Evolutionary conservation across 192 early-diverging fungal species (phyloP).

Genomic region (Paraglomus brasilianum): DNA sequence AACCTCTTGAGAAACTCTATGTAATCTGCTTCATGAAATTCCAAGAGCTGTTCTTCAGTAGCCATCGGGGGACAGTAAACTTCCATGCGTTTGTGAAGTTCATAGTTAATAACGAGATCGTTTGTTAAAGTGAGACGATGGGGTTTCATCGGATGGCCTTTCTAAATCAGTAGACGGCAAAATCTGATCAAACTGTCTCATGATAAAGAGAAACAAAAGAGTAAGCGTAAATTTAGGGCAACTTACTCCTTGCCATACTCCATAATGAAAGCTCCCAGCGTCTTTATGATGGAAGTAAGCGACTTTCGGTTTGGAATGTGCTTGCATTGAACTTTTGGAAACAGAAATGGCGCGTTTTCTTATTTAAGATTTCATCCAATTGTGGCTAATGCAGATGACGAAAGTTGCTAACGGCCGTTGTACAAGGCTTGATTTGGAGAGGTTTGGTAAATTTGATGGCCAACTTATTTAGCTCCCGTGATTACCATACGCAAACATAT

Average conservation of each 20-base stretch:
- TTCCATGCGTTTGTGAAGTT: constrained; percentile 87
- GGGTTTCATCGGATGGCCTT: constrained; percentile 85
- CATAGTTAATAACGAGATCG: constrained; percentile 91
- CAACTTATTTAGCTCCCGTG: too few species aligned
- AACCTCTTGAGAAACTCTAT: constrained; percentile 91
- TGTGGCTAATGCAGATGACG: too few species aligned
- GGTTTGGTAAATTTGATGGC: too few species aligned
- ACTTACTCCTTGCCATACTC: constrained; percentile 38
- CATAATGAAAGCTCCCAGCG: constrained; percentile 82
- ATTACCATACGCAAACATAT: too few species aligned
- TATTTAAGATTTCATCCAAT: too few species aligned
- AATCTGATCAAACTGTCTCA: background rate
- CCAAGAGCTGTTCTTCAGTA: constrained; percentile 85
- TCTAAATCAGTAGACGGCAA: constrained; percentile 34
- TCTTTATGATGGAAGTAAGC: constrained; percentile 76
- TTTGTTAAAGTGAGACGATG: constrained; percentile 93
- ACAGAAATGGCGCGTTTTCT: too few species aligned
- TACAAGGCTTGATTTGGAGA: too few species aligned
- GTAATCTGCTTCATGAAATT: constrained; percentile 95
- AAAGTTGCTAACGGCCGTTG: too few species aligned
- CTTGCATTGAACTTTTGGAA: too few species aligned
- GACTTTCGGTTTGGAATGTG: constrained; percentile 64
- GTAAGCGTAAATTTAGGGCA: background rate
- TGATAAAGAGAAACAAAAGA: background rate
- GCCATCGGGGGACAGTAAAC: constrained; percentile 81